Evolutionary conservation across 768 basidiomycete species (phyloP).

Genomic region (Infundibulicybe gibba): DNA sequence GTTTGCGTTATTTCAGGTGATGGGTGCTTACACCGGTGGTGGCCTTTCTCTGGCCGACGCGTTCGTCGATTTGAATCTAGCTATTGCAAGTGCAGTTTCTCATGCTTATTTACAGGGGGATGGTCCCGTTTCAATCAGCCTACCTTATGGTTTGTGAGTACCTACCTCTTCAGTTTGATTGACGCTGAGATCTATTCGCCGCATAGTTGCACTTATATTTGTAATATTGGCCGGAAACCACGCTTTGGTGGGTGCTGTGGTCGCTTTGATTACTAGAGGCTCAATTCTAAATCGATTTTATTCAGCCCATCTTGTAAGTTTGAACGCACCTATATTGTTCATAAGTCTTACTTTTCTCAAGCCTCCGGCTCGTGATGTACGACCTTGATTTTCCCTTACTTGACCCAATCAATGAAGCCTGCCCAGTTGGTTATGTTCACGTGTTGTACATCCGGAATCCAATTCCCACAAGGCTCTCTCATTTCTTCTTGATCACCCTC

Average conservation of each 20-base stretch:
- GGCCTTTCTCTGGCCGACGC: conserved; percentile 65
- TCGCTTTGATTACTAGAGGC: neutral
- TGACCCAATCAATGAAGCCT: neutral
- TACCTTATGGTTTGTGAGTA: conserved; percentile 57
- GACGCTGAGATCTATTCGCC: neutral
- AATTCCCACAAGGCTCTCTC: conserved; percentile 51
- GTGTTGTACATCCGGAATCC: conserved; percentile 40
- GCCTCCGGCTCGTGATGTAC: conserved; percentile 62
- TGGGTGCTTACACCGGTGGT: conserved; percentile 60
- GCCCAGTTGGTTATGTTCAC: conserved; percentile 58
- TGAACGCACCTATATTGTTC: neutral
- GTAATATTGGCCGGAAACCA: conserved; percentile 77
- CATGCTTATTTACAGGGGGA: conserved; percentile 32
- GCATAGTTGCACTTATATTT: conserved; percentile 48
- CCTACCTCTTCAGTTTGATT: neutral
- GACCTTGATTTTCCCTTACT: conserved; percentile 7
- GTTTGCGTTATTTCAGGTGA: conserved; percentile 41
- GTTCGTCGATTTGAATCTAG: conserved; percentile 22
- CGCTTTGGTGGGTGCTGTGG: conserved; percentile 49
- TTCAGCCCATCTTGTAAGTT: conserved; percentile 59
- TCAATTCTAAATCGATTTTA: neutral
- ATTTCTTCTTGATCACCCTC: conserved; percentile 77
- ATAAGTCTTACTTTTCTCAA: conserved; percentile 14
- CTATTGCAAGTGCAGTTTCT: neutral
- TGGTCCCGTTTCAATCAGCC: conserved; percentile 68